Conservation (phyloP, 73 alveolate species). For the Stentor coeruleus region DNA sequence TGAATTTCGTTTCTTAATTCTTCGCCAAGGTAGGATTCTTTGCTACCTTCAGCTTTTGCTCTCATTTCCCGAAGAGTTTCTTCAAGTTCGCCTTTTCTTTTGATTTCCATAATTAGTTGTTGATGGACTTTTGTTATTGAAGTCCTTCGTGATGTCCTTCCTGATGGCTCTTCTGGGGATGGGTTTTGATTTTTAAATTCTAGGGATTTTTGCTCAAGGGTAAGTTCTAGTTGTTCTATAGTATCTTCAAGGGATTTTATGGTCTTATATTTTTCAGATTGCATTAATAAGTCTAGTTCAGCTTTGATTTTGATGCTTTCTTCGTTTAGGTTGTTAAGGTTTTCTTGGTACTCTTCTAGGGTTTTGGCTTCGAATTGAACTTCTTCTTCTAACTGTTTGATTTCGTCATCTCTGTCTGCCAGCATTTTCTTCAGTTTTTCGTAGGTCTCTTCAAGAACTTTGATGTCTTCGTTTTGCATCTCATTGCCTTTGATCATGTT, state of each 20-base stretch:
- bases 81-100: neutral
- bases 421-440: neutral
- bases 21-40: neutral
- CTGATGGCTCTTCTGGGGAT: neutral
- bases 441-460: neutral
- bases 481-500: neutral
- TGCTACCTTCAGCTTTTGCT: neutral
- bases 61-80: neutral
- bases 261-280: neutral
- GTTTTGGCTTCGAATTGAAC: neutral
- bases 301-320: neutral
- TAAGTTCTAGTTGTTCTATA: neutral
- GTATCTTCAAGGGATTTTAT: neutral
- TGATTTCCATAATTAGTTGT: neutral
- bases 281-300: neutral
- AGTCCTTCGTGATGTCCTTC: neutral
- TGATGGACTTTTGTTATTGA: neutral
- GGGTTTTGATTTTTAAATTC: neutral
- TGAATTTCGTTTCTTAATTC: neutral
- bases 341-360: neutral
- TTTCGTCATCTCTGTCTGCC: neutral
- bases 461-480: neutral
- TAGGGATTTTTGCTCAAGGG: neutral
- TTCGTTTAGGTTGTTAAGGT: neutral
- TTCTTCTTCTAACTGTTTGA: neutral